Conservation (phyloP, 805 yeast genomes). For the Kurtzmaniella cleridarum region DNA sequence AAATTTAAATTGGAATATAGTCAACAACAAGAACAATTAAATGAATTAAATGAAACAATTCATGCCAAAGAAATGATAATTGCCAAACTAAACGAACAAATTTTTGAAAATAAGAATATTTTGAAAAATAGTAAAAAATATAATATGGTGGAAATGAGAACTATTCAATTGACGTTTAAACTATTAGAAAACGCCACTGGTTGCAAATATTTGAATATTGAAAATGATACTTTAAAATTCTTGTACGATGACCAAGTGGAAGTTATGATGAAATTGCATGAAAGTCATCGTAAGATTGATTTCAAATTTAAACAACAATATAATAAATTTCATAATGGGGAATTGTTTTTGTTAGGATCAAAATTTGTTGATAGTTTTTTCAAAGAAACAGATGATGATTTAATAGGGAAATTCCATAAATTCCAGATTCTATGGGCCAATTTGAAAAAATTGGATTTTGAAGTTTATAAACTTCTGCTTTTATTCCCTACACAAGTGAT, state of each 20-base stretch:
- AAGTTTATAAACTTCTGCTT: conserved; percentile 23
- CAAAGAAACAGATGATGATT: neutral
- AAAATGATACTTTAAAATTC: conserved; percentile 8
- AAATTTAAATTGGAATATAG: conserved; percentile 8
- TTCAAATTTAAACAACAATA: neutral
- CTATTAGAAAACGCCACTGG: conserved; percentile 23
- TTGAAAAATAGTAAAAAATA: conserved; percentile 13
- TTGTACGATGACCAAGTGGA: conserved; percentile 9
- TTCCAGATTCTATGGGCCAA: conserved; percentile 15
- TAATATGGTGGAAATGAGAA: conserved; percentile 15
- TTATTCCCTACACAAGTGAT: conserved; percentile 20
- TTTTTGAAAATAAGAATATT: conserved; percentile 7
- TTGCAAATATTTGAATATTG: conserved; percentile 12
- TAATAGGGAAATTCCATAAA: conserved; percentile 13
- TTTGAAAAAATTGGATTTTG: conserved; percentile 19
- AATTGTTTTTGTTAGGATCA: too few relatives aligned
- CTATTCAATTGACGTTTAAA: conserved; percentile 15
- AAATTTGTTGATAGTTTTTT: neutral
- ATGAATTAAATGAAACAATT: conserved; percentile 8
- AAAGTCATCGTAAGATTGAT: neutral
- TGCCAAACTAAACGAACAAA: conserved; percentile 7
- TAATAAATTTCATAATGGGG: neutral
- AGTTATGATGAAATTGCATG: conserved; percentile 8
- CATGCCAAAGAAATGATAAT: conserved; percentile 7
- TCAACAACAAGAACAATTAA: conserved; percentile 7